Conservation (phyloP, 768 basidiomycete species). For the Tubosaeta sp. region DNA sequence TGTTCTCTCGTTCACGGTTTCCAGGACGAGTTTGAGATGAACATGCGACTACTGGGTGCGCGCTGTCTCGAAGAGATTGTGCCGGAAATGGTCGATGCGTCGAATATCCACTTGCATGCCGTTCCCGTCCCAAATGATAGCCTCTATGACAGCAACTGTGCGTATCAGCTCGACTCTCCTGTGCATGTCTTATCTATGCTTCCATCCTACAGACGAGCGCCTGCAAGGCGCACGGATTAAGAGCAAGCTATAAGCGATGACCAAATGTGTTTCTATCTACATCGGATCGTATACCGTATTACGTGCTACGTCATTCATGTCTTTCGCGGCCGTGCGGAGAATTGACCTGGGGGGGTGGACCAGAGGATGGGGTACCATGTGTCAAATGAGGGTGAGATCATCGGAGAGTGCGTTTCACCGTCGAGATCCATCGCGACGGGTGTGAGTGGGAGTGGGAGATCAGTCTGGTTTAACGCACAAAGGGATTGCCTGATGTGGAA, state of each 20-base stretch:
- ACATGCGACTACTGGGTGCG: constrained; percentile 88
- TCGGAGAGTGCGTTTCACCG: not conserved
- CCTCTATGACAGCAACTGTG: constrained; percentile 81
- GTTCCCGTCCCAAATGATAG: constrained; percentile 66
- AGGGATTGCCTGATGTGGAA: constrained; percentile 9
- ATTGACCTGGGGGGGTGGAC: not conserved
- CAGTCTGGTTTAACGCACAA: constrained; percentile 6
- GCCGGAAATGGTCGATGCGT: constrained; percentile 87
- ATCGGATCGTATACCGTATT: not conserved
- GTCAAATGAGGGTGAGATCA: not conserved
- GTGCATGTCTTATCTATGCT: not conserved
- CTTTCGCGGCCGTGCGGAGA: not conserved
- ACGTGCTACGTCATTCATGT: not conserved
- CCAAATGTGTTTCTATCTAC: not conserved
- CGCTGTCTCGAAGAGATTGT: constrained; percentile 72
- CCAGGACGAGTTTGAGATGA: constrained; percentile 98
- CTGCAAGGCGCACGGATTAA: constrained; percentile 41
- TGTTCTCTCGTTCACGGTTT: not conserved
- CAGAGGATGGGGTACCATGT: not conserved
- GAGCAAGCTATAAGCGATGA: constrained; percentile 33
- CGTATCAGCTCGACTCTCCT: constrained; percentile 28
- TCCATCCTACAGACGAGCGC: constrained; percentile 35
- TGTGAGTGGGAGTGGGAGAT: not conserved
- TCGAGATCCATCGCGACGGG: not conserved
- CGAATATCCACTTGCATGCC: constrained; percentile 60